A percentile compares a stretch with the other conserved stretches of the same genome.
Evolutionary conservation across 169 alveolate genomes (phyloP).

Genomic region (Toxoplasma gondii): DNA sequence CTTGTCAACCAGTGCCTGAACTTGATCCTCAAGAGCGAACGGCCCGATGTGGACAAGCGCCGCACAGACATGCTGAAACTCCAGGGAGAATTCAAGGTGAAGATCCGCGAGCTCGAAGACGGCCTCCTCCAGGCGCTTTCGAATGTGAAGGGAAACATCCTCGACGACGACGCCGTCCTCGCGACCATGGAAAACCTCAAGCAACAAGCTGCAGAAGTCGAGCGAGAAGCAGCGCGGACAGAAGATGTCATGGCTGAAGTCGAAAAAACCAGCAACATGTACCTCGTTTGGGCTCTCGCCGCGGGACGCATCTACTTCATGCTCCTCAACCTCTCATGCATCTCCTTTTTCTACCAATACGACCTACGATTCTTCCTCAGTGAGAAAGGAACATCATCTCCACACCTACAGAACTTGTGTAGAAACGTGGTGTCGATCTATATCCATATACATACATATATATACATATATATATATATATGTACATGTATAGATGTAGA

Average conservation of each 20-base stretch:
- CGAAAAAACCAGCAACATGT: constrained; percentile 86
- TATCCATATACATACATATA: neutral
- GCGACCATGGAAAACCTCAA: constrained; percentile 88
- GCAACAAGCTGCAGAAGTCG: constrained; percentile 93
- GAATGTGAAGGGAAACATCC: constrained; percentile 94
- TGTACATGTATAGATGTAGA: too few relatives aligned
- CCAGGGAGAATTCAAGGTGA: constrained; percentile 88
- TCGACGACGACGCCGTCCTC: constrained; percentile 87
- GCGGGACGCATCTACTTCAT: constrained; percentile 88
- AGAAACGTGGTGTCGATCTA: neutral
- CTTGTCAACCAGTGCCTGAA: constrained; percentile 93
- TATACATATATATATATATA: too few relatives aligned
- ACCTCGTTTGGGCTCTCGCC: constrained; percentile 88
- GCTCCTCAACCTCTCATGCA: constrained; percentile 84
- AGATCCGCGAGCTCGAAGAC: constrained; percentile 96
- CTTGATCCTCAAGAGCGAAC: constrained; percentile 91
- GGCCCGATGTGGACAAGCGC: constrained; percentile 96
- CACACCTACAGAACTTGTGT: neutral
- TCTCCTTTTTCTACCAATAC: constrained; percentile 93
- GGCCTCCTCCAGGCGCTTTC: constrained; percentile 93
- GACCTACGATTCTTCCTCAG: constrained; percentile 94
- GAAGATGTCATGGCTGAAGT: constrained; percentile 94
- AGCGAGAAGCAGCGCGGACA: constrained; percentile 90
- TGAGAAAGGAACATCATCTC: constrained; percentile 38
- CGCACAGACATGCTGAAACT: constrained; percentile 92